phyloP scores from a whole-genome alignment of 345 rosid species.

The Hibiscus syriacus region DNA sequence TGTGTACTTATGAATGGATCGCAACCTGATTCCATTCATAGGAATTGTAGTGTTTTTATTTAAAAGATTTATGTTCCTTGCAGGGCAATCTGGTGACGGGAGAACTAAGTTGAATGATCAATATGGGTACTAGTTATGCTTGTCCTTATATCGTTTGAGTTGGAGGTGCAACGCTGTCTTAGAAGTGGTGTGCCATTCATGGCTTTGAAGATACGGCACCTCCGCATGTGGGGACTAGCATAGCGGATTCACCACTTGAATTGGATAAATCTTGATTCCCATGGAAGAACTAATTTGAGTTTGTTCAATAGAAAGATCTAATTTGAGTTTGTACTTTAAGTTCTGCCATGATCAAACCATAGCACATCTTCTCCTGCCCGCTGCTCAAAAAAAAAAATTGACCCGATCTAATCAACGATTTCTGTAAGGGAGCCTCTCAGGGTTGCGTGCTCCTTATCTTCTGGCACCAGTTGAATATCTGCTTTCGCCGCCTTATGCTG shows the following conservation, averaged over 20 bases:
- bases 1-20: background rate
- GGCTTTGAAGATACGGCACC: background rate
- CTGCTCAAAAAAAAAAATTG: no score
- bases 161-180: background rate
- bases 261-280: background rate
- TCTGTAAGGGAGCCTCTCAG: no score
- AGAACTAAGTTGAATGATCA: constrained; percentile 81
- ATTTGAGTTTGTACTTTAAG: background rate
- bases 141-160: background rate
- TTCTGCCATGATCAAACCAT: background rate
- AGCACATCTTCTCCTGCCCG: no score
- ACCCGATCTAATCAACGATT: no score
- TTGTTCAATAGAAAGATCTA: background rate
- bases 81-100: constrained; percentile 98
- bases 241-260: background rate
- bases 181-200: background rate
- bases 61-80: constrained; percentile 12
- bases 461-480: no score
- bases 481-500: no score
- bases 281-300: no score
- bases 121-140: constrained; percentile 49
- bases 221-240: background rate
- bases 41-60: background rate
- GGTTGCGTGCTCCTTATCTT: no score
- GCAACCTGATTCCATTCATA: background rate